Evolutionary conservation across 2,329 filamentous ascomycete species (phyloP).

Genomic region (Apiospora phragmitis): DNA sequence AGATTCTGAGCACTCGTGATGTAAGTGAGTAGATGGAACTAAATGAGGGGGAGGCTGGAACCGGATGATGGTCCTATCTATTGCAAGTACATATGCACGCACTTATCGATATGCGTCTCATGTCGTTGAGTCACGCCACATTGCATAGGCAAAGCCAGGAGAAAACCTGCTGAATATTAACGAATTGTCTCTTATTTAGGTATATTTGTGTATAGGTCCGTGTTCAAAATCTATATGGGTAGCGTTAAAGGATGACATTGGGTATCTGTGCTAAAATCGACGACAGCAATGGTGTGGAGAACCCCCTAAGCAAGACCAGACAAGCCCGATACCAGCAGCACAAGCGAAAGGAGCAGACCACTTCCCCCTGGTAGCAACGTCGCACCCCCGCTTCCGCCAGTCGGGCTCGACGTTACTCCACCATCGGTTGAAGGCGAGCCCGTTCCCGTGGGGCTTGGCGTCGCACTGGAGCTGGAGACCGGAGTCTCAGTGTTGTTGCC

Average conservation of each 20-base stretch:
- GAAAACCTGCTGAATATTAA: neutral
- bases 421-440: neutral
- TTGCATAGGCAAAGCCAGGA: too few relatives aligned
- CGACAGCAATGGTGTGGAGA: neutral
- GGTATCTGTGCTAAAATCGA: neutral
- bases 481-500: conserved; percentile 3
- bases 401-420: neutral
- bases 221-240: neutral
- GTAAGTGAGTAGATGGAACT: neutral
- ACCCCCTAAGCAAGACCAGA: neutral
- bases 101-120: neutral
- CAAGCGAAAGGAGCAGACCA: neutral
- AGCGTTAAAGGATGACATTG: neutral
- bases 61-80: neutral
- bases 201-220: neutral
- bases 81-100: neutral
- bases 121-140: too few relatives aligned
- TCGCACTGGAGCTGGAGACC: neutral
- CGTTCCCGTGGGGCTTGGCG: neutral
- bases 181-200: neutral
- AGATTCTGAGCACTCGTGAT: too few relatives aligned
- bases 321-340: neutral
- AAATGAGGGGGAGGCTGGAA: neutral
- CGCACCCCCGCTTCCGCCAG: neutral
- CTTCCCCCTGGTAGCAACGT: neutral